These are phyloP conservation scores for Picochlorum costavermella DNA, from an alignment of 139 green algal genomes.

Conservation along the genomic window DNA sequence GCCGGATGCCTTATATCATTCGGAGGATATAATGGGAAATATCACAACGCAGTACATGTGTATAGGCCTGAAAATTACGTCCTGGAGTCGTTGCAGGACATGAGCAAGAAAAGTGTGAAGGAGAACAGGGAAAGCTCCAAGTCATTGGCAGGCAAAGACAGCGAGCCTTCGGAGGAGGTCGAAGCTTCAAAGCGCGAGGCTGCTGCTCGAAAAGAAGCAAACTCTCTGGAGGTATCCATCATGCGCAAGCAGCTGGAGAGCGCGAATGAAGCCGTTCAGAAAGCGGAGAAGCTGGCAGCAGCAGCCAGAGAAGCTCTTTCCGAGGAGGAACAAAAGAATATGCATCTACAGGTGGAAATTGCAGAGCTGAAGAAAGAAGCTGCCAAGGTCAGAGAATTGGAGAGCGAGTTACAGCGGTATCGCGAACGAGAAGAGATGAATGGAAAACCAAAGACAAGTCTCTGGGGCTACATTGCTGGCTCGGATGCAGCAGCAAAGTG, in stretches of 20 bases:
- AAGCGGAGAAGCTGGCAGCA: conserved; percentile 17
- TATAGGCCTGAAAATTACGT: conserved; percentile 35
- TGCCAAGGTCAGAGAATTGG: conserved; percentile 29
- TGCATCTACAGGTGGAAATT: conserved; percentile 48
- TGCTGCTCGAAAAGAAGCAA: conserved; percentile 48
- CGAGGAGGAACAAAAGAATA: conserved; percentile 34
- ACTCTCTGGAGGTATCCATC: conserved; percentile 55
- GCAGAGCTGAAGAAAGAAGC: conserved; percentile 39
- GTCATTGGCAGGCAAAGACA: neutral
- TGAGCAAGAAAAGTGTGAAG: neutral
- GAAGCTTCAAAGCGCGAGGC: conserved; percentile 26
- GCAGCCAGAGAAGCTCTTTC: conserved; percentile 24
- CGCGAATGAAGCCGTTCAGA: conserved; percentile 35
- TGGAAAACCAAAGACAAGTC: conserved; percentile 9
- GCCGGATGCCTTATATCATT: conserved; percentile 50
- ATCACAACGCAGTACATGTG: conserved; percentile 43
- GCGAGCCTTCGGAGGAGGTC: conserved; percentile 10
- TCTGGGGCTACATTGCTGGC: conserved; percentile 34
- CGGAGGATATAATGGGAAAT: conserved; percentile 67
- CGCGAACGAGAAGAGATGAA: neutral
- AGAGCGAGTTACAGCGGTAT: conserved; percentile 31
- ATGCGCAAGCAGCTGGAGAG: conserved; percentile 61
- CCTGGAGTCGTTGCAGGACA: conserved; percentile 1
- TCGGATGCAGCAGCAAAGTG: conserved; percentile 6
- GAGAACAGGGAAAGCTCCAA: neutral